Conservation (phyloP, 2,329 filamentous ascomycete genomes). For the Sporothrix brasiliensis region DNA sequence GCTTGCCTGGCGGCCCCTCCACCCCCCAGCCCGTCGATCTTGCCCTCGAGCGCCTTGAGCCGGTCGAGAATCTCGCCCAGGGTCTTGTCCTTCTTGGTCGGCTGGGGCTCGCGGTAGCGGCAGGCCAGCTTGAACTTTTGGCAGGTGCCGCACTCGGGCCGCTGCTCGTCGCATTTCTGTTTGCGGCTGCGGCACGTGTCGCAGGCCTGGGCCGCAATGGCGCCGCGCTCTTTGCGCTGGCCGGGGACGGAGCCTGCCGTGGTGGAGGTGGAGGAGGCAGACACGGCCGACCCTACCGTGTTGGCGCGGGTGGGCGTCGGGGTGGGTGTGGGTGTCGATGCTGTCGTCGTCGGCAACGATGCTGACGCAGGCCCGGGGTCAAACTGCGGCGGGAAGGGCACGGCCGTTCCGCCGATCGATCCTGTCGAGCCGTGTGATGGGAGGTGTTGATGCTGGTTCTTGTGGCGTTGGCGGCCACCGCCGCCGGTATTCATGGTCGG, state of each 20-base stretch:
- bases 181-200: slow-evolving; percentile 63
- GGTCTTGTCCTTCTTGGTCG: slow-evolving; percentile 67
- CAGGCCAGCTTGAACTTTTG: slow-evolving; percentile 61
- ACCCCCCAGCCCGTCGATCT: slow-evolving; percentile 52
- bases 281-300: not conserved
- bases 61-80: slow-evolving; percentile 63
- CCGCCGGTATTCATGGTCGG: slow-evolving; percentile 21
- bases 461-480: slow-evolving; percentile 17
- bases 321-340: slow-evolving; percentile 16
- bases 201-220: slow-evolving; percentile 59
- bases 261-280: no score
- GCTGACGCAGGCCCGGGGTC: not conserved
- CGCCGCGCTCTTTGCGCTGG: slow-evolving; percentile 50
- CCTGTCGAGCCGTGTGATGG: slow-evolving; percentile 1
- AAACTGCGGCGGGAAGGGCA: not conserved
- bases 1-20: not conserved
- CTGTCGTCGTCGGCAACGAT: not conserved
- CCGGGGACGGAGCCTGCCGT: slow-evolving; percentile 12
- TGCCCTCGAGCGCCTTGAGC: slow-evolving; percentile 57
- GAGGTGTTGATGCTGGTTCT: not conserved
- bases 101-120: slow-evolving; percentile 61
- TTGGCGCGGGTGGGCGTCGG: not conserved
- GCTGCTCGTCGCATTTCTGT: slow-evolving; percentile 65
- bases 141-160: slow-evolving; percentile 64
- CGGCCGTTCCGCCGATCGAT: not conserved